Evolutionary conservation across 495 filamentous ascomycete genomes (phyloP).

Genomic region (Jackrogersella minutella): DNA sequence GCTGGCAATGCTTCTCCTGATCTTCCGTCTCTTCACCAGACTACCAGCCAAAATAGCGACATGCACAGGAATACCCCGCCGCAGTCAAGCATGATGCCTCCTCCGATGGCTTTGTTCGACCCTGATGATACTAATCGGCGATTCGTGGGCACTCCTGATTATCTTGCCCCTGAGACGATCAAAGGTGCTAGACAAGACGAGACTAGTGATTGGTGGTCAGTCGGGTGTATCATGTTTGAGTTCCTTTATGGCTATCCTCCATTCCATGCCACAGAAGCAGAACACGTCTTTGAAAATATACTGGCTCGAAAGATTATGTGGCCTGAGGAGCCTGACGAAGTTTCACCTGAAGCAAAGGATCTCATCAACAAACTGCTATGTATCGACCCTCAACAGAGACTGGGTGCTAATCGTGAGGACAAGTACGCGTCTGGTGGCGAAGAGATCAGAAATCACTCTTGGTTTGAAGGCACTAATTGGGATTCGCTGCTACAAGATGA

Average conservation of each 20-base stretch:
- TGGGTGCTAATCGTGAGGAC: slow-evolving; percentile 84
- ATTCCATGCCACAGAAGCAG: slow-evolving; percentile 89
- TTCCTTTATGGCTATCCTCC: slow-evolving; percentile 90
- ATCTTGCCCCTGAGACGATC: slow-evolving; percentile 96
- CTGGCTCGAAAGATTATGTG: slow-evolving; percentile 86
- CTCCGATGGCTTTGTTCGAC: slow-evolving; percentile 94
- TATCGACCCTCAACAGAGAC: slow-evolving; percentile 76
- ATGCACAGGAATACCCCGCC: slow-evolving; percentile 64
- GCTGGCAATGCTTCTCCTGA: slow-evolving; percentile 72
- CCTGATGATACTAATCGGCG: slow-evolving; percentile 91
- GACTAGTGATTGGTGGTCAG: slow-evolving; percentile 99
- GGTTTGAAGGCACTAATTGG: slow-evolving; percentile 92
- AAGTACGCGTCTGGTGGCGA: slow-evolving; percentile 82
- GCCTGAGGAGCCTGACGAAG: slow-evolving; percentile 76
- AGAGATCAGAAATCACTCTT: slow-evolving; percentile 87
- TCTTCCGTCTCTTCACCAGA: slow-evolving; percentile 67
- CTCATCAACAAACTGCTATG: slow-evolving; percentile 91
- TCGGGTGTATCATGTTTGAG: slow-evolving; percentile 97
- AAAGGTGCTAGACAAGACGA: slow-evolving; percentile 94
- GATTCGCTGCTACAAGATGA: slow-evolving; percentile 88
- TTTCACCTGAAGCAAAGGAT: slow-evolving; percentile 88
- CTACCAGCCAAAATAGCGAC: slow-evolving; percentile 63
- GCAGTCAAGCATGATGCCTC: slow-evolving; percentile 83
- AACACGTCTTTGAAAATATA: slow-evolving; percentile 97
- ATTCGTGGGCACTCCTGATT: slow-evolving; percentile 97